Base-by-base conservation (phyloP, 1,284 basidiomycete genomes). In the Cryptococcus sp. region DNA sequence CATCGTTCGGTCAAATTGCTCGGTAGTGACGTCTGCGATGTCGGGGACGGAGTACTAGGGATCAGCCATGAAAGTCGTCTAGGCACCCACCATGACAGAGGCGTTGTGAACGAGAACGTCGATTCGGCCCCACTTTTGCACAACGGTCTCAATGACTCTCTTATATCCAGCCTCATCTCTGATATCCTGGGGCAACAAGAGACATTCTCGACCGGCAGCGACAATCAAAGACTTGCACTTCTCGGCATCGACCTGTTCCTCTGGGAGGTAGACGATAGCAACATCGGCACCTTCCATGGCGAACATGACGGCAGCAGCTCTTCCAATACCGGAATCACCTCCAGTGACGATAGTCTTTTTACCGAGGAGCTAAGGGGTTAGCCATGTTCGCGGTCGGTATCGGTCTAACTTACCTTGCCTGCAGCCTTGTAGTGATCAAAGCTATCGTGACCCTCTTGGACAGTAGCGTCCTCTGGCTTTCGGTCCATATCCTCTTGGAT, bases 241-340 rank as follows among this genome's bases (percentile, higher is more conserved):
- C 49, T 76, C 67, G 33, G 74, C 74, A 56, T 80, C 79, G 58
- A 74, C 68, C 64, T 80, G 71, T 64, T 80, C 79, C 53, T 75
- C 68, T 4, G 83, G 80, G 2, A 86, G 77, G 70, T 85, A 81
- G 33, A 80, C 79, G 60, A 87, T 82, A 2, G 83, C 83, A 36
- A 87, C 80, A 52, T 84, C 83, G 35, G 81, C 80, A 10, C 85
- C 85, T 68, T 86, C 84, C 33, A 84, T 79, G 10, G 83, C 84
- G 63, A 83, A 84, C 70, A 83, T 79, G 57, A 84, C 79, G 4
- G 83, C 83, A 1, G 81, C 82, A 3, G 82, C 76, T 33, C 84
- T 80, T 13, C 85, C 53, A 32, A 49, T 49, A 43, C 47, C 53
- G 8, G 64, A 67, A 61, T 79, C 77, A 50, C 79, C 79, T 14